Percentiles rank a stretch among this genome's conserved stretches.
Evolutionary conservation across 2,329 filamentous ascomycete species (phyloP).

Genomic region (Colletotrichum cordylinicola): DNA sequence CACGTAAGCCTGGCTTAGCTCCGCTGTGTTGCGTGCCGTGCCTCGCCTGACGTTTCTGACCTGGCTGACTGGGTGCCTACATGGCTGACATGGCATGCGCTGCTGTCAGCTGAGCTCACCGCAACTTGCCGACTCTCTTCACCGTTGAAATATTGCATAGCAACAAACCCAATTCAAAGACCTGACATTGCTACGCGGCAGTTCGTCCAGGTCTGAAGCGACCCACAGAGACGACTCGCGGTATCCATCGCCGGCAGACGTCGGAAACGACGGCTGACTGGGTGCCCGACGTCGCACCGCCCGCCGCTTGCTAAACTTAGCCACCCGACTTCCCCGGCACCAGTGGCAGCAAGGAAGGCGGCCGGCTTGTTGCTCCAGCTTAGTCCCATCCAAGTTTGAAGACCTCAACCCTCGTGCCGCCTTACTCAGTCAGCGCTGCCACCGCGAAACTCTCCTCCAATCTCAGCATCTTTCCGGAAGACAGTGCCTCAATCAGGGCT

Average conservation of each 20-base stretch:
- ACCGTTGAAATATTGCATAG: background rate
- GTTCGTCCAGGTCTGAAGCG: background rate
- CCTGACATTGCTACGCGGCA: background rate
- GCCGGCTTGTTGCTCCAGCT: background rate
- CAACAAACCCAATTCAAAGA: background rate
- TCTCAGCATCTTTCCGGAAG: background rate
- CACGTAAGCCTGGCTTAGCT: background rate
- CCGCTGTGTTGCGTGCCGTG: background rate
- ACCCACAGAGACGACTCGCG: background rate
- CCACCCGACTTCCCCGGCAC: background rate
- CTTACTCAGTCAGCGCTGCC: background rate
- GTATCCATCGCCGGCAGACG: background rate
- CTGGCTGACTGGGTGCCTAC: background rate
- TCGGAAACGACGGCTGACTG: background rate
- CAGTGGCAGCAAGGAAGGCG: background rate
- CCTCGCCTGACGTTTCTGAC: background rate
- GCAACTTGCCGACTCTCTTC: background rate
- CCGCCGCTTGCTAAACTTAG: slow-evolving; percentile 16
- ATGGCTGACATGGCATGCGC: background rate
- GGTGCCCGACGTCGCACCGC: background rate
- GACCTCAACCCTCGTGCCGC: background rate
- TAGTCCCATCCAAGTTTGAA: background rate
- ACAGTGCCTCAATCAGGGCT: background rate
- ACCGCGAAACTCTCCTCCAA: background rate
- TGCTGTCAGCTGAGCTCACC: background rate